A percentile compares a stretch with the other conserved stretches of the same genome.
These are phyloP conservation scores for Suhomyces kilbournensis DNA, from an alignment of 805 yeast species.

Conservation along the genomic window DNA sequence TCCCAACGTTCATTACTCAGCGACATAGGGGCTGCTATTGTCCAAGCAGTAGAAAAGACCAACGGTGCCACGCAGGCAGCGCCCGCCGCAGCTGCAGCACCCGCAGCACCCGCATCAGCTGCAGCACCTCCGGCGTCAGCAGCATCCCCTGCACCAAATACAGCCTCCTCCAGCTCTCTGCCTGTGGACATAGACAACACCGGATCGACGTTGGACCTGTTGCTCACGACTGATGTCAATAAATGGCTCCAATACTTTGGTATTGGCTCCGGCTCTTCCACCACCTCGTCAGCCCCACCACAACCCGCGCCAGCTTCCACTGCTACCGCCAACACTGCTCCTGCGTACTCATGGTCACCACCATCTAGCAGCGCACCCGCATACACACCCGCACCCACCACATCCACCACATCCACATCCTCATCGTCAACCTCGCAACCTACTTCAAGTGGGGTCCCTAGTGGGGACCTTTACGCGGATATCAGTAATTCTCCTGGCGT, in stretches of 20 bases:
- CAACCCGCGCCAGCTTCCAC: slow-evolving; percentile 4
- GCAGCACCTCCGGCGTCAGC: not conserved
- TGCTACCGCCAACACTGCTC: not conserved
- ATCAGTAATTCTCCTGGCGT: slow-evolving; percentile 17
- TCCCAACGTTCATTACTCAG: not conserved
- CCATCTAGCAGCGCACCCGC: not conserved
- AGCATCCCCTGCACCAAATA: slow-evolving; percentile 6
- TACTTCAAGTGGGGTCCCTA: slow-evolving; percentile 5
- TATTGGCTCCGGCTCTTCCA: not conserved
- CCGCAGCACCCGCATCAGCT: slow-evolving; percentile 7
- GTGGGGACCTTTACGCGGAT: slow-evolving; percentile 10
- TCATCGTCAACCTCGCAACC: slow-evolving; percentile 1
- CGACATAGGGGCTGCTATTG: not conserved
- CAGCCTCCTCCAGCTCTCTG: slow-evolving; percentile 4
- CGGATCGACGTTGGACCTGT: slow-evolving; percentile 6
- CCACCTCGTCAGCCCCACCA: not conserved
- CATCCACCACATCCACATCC: slow-evolving; percentile 5
- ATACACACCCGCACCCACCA: not conserved
- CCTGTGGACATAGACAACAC: not conserved
- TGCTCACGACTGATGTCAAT: slow-evolving; percentile 6
- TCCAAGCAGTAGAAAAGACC: not conserved
- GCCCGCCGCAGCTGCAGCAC: slow-evolving; percentile 14
- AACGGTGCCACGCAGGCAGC: slow-evolving; percentile 9
- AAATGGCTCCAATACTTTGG: slow-evolving; percentile 13
- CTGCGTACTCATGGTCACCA: not conserved